Evolutionary conservation across 352 stramenopile genomes (phyloP).

Genomic region (Phytophthora macrochlamydospora): DNA sequence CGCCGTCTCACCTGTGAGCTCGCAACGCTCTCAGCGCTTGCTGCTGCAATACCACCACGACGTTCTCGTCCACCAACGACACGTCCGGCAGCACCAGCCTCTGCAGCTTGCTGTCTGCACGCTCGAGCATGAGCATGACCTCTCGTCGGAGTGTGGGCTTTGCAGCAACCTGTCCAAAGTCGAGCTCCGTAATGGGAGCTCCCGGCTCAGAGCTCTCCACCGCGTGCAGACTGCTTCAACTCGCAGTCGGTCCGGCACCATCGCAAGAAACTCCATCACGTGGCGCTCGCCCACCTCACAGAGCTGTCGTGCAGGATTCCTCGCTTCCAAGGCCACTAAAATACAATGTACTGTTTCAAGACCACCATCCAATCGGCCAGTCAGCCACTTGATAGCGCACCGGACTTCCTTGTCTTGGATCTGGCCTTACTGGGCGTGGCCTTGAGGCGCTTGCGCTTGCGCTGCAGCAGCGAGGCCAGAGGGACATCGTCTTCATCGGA

Average conservation of each 20-base stretch:
- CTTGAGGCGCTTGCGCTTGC: conserved; percentile 2
- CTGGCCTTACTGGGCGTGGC: conserved; percentile 20
- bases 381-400: conserved; percentile 6
- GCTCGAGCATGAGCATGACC: conserved; percentile 45
- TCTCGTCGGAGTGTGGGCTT: conserved; percentile 32
- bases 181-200: conserved; percentile 52
- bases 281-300: conserved; percentile 48
- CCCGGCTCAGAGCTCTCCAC: conserved; percentile 48
- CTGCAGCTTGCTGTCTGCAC: conserved; percentile 36
- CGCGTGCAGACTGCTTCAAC: conserved; percentile 63
- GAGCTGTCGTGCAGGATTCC: conserved; percentile 9
- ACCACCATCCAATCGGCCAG: too few relatives aligned
- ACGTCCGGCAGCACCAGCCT: conserved; percentile 52
- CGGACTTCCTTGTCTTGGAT: not conserved
- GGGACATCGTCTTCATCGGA: conserved; percentile 28
- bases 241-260: conserved; percentile 54
- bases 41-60: conserved; percentile 45
- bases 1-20: conserved; percentile 46
- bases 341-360: too few relatives aligned
- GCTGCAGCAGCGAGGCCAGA: conserved; percentile 22
- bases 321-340: not conserved
- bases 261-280: conserved; percentile 54
- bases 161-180: conserved; percentile 45
- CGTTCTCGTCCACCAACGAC: conserved; percentile 45
- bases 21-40: conserved; percentile 45